Evolutionary conservation across 768 basidiomycete genomes (phyloP).

Genomic region (Boletus sp.): DNA sequence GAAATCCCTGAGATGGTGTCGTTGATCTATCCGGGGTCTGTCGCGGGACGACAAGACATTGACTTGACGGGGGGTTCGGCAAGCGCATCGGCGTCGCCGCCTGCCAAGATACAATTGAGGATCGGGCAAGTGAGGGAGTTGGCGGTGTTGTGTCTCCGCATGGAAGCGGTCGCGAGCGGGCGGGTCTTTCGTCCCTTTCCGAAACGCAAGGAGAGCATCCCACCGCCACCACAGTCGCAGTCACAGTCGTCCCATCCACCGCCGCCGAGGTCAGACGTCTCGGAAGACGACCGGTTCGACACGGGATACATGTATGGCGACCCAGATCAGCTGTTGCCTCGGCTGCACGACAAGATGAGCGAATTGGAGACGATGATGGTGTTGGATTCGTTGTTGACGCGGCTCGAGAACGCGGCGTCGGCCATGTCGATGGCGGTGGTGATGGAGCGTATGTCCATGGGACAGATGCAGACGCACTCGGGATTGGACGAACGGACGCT

Average conservation of each 20-base stretch:
- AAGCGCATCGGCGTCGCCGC: slow-evolving; percentile 6
- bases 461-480: slow-evolving; percentile 35
- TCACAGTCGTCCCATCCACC: not conserved
- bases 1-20: slow-evolving; percentile 88
- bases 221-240: slow-evolving; percentile 4
- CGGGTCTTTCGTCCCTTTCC: slow-evolving; percentile 54
- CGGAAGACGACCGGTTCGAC: slow-evolving; percentile 25
- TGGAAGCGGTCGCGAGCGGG: slow-evolving; percentile 71
- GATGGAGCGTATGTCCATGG: slow-evolving; percentile 22
- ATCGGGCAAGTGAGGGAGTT: slow-evolving; percentile 75
- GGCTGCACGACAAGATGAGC: slow-evolving; percentile 63
- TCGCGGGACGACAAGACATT: slow-evolving; percentile 69
- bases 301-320: slow-evolving; percentile 52
- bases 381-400: slow-evolving; percentile 71
- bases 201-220: slow-evolving; percentile 33
- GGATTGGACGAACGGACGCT: slow-evolving; percentile 51
- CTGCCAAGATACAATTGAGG: slow-evolving; percentile 57
- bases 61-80: slow-evolving; percentile 33
- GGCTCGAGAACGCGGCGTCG: slow-evolving; percentile 72
- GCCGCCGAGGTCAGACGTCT: slow-evolving; percentile 11
- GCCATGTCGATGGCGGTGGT: slow-evolving; percentile 21
- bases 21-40: slow-evolving; percentile 73
- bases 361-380: slow-evolving; percentile 72
- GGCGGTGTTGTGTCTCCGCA: slow-evolving; percentile 68
- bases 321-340: slow-evolving; percentile 62